phyloP scores from a whole-genome alignment of 2,329 filamentous ascomycete genomes.

The Berkeleyomyces basicola region DNA sequence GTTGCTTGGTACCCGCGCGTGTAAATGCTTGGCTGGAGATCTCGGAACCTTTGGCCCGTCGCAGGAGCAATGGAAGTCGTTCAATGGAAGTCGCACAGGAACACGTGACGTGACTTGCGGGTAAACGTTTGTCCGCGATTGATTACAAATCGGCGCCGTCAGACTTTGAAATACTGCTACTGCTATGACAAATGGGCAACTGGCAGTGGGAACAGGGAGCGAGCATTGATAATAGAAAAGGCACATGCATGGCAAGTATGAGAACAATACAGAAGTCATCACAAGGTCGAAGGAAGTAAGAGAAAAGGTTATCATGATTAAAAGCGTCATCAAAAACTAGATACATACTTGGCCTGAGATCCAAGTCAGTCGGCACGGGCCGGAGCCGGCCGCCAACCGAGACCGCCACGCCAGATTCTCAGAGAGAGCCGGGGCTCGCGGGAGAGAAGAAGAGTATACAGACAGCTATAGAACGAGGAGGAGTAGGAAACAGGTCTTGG shows the following conservation, averaged over 20 bases:
- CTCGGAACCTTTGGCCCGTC: no score
- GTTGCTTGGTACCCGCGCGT: no score
- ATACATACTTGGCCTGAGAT: slow-evolving; percentile 1
- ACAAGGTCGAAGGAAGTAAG: not conserved
- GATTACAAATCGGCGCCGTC: no score
- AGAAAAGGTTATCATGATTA: not conserved
- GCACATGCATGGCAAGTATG: not conserved
- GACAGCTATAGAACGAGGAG: slow-evolving; percentile 2
- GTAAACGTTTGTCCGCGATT: no score
- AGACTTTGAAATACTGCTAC: no score
- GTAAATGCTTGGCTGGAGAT: no score
- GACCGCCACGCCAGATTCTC: not conserved
- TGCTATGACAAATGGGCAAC: no score
- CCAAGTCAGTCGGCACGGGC: not conserved
- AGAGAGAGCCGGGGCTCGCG: not conserved
- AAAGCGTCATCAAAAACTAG: slow-evolving; percentile 2
- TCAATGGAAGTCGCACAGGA: no score
- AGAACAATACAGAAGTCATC: not conserved
- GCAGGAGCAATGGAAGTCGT: no score
- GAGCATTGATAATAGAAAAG: not conserved
- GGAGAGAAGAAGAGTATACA: not conserved
- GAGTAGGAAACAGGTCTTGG: slow-evolving; percentile 1
- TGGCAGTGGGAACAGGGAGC: no score
- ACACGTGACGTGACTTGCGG: no score
- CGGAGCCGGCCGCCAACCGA: not conserved